Conservation (phyloP, 345 rosid genomes). For the Sisymbrium irio region DNA sequence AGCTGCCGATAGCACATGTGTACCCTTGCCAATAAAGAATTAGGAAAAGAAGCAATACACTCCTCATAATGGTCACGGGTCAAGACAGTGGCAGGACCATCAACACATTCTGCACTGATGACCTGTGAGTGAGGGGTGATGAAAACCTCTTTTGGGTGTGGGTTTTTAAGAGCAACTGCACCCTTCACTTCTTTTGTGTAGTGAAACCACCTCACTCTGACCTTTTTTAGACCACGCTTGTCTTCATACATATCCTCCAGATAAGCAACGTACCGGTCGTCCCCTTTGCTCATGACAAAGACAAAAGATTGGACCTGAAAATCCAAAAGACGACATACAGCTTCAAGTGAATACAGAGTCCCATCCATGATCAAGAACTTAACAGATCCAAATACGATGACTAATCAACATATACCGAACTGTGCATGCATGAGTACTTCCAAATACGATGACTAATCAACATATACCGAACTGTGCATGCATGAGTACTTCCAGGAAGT, state of each 20-base stretch:
- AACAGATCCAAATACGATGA: conserved; percentile 2
- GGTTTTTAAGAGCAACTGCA: conserved; percentile 56
- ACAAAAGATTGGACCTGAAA: conserved; percentile 86
- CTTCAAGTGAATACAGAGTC: conserved; percentile 18
- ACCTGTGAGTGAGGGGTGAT: conserved; percentile 89
- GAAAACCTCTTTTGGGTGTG: conserved; percentile 91
- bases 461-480: not conserved
- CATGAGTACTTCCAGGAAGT: not conserved
- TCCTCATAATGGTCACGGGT: conserved; percentile 73
- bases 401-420: not conserved
- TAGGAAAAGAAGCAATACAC: conserved; percentile 61
- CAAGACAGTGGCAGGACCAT: conserved; percentile 83
- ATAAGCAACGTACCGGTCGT: conserved; percentile 79
- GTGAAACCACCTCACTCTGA: conserved; percentile 98
- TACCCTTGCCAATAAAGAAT: conserved; percentile 54
- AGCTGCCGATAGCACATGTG: conserved; percentile 84
- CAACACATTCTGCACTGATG: conserved; percentile 93
- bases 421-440: not conserved
- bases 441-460: not conserved
- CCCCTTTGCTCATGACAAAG: conserved; percentile 88
- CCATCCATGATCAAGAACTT: conserved; percentile 7
- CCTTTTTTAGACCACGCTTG: conserved; percentile 88
- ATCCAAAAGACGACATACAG: conserved; percentile 13
- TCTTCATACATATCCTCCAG: conserved; percentile 99
- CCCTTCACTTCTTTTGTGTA: conserved; percentile 86